phyloP scores from a whole-genome alignment of 2,329 filamentous ascomycete genomes.

The Tolypocladium nubicola region DNA sequence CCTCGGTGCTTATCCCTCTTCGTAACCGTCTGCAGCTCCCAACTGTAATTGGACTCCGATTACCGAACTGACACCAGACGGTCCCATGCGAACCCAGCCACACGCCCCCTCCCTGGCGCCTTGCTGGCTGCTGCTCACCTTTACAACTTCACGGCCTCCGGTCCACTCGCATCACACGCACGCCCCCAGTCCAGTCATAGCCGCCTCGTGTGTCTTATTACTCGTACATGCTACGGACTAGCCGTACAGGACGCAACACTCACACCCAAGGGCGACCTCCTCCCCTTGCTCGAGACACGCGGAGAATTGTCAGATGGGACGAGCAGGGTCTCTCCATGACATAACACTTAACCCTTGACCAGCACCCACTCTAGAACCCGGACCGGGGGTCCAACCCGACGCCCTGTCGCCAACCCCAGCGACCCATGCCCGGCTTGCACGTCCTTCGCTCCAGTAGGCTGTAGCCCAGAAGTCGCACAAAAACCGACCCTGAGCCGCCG shows the following conservation, averaged over 20 bases:
- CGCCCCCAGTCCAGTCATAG: constrained; percentile 9
- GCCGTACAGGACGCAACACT: constrained; percentile 11
- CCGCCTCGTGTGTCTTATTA: constrained; percentile 14
- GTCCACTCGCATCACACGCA: constrained; percentile 4
- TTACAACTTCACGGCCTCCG: constrained; percentile 1
- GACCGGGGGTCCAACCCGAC: constrained; percentile 22
- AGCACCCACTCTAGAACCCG: constrained; percentile 24
- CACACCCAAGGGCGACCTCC: constrained; percentile 9
- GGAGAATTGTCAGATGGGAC: constrained; percentile 26
- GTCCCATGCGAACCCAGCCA: constrained; percentile 11
- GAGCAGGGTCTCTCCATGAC: constrained; percentile 18
- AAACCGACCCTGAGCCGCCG: constrained; percentile 33
- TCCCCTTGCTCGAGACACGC: constrained; percentile 16
- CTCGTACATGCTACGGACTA: neutral
- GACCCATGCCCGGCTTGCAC: constrained; percentile 32
- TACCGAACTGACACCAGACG: constrained; percentile 10
- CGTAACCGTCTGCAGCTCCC: neutral
- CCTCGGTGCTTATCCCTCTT: neutral
- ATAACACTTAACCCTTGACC: constrained; percentile 25
- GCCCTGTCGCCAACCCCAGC: constrained; percentile 28
- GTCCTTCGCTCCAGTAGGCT: constrained; percentile 23
- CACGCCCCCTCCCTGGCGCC: constrained; percentile 6
- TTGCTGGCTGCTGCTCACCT: neutral
- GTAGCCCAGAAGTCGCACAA: constrained; percentile 37
- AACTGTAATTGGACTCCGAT: neutral